Percentiles rank a stretch among this genome's conserved stretches.
phyloP scores from a whole-genome alignment of 2,329 filamentous ascomycete genomes.

The Dryadomyces quercus-mongolicae region DNA sequence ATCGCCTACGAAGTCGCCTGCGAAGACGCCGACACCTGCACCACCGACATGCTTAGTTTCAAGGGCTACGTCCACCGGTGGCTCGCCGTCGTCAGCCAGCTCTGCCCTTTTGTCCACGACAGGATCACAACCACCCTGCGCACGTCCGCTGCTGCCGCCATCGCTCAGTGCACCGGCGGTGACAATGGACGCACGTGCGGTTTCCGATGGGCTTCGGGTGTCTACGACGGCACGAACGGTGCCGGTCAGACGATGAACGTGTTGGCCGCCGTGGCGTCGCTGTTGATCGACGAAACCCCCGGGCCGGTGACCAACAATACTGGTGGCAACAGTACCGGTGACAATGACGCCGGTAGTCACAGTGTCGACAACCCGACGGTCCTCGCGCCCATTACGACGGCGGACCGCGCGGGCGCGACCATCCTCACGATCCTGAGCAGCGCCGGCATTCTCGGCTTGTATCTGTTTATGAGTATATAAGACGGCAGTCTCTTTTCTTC shows the following conservation, averaged over 20 bases:
- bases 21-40: slow-evolving; percentile 37
- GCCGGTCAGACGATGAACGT: slow-evolving; percentile 45
- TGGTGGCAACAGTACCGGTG: slow-evolving; percentile 37
- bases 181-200: slow-evolving; percentile 32
- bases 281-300: slow-evolving; percentile 22
- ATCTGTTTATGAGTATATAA: slow-evolving; percentile 21
- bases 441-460: slow-evolving; percentile 16
- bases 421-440: slow-evolving; percentile 42
- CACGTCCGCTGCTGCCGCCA: slow-evolving; percentile 35
- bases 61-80: slow-evolving; percentile 43
- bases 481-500: neutral
- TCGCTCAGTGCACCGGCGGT: slow-evolving; percentile 35
- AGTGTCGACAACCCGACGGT: slow-evolving; percentile 10
- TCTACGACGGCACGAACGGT: slow-evolving; percentile 36
- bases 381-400: slow-evolving; percentile 33
- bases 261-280: slow-evolving; percentile 35
- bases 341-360: slow-evolving; percentile 32
- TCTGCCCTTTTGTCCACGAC: slow-evolving; percentile 35
- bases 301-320: slow-evolving; percentile 27
- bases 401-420: slow-evolving; percentile 53
- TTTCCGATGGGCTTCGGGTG: slow-evolving; percentile 34
- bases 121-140: slow-evolving; percentile 31
- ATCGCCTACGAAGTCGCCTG: slow-evolving; percentile 45
- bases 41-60: slow-evolving; percentile 45
- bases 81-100: slow-evolving; percentile 33